Conservation (phyloP, 768 basidiomycete genomes). For the Boletus subparvulus region DNA sequence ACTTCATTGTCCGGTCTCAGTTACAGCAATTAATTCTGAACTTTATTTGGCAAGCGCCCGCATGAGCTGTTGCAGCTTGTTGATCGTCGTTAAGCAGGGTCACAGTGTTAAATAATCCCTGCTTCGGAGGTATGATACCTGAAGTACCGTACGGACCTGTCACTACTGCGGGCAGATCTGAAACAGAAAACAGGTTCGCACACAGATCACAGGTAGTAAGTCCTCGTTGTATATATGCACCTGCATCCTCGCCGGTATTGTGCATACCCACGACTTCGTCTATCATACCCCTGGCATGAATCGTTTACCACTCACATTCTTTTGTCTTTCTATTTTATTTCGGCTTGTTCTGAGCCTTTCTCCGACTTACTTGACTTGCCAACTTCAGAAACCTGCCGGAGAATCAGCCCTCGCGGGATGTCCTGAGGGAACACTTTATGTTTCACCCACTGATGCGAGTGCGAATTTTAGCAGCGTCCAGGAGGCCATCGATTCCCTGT, state of each 20-base stretch:
- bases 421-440: slow-evolving; percentile 58
- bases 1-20: too few species aligned
- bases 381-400: slow-evolving; percentile 45
- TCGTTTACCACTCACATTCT: neutral
- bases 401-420: slow-evolving; percentile 51
- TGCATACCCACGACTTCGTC: neutral
- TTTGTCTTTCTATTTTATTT: slow-evolving; percentile 1
- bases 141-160: neutral
- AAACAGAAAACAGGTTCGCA: neutral
- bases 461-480: slow-evolving; percentile 53
- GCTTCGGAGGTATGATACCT: neutral
- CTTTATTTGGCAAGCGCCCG: too few species aligned
- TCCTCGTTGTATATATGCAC: neutral
- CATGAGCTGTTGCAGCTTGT: too few species aligned
- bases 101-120: neutral
- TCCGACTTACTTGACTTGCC: slow-evolving; percentile 47
- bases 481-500: slow-evolving; percentile 57
- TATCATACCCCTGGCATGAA: slow-evolving; percentile 9
- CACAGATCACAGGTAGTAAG: neutral
- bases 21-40: too few species aligned
- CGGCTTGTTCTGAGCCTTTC: slow-evolving; percentile 38
- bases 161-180: neutral
- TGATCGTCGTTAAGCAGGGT: too few species aligned
- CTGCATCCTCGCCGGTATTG: neutral
- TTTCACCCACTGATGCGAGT: slow-evolving; percentile 46